Percentiles rank a stretch among this genome's conserved stretches.
phyloP scores from a whole-genome alignment of 495 filamentous ascomycete genomes.

The Staphylotrichum longicolle region DNA sequence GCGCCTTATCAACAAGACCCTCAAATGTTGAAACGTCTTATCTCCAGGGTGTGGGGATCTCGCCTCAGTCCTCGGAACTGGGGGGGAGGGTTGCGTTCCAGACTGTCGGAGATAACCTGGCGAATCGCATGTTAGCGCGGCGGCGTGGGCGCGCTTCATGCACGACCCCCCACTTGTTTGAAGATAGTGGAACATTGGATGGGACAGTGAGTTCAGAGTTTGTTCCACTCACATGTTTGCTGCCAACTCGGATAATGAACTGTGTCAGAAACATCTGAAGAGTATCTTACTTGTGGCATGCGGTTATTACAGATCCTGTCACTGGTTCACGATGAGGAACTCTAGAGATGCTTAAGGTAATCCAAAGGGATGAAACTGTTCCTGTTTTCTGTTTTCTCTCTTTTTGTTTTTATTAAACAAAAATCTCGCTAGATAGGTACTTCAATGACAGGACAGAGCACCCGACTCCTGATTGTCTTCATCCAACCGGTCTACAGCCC shows the following conservation, averaged over 20 bases:
- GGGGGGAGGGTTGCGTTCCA: not conserved
- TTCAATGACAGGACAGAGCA: not conserved
- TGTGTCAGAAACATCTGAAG: too few relatives aligned
- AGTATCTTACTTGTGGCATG: too few relatives aligned
- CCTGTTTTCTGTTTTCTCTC: too few relatives aligned
- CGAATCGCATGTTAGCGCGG: not conserved
- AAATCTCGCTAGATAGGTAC: not conserved
- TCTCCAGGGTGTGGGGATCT: not conserved
- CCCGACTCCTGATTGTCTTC: slow-evolving; percentile 23
- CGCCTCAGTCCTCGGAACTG: not conserved
- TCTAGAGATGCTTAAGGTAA: not conserved
- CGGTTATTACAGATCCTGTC: too few relatives aligned
- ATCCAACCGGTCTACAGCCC: slow-evolving; percentile 77
- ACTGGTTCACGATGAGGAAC: too few relatives aligned
- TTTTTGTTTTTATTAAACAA: not conserved
- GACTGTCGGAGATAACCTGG: not conserved
- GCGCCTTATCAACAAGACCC: not conserved
- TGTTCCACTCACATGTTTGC: too few relatives aligned
- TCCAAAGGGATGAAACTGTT: not conserved
- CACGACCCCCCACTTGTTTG: not conserved
- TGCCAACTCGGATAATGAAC: too few relatives aligned
- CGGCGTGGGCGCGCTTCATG: not conserved
- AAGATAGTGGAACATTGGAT: too few relatives aligned
- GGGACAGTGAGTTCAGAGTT: too few relatives aligned
- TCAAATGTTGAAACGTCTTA: not conserved